Base-by-base conservation (phyloP, 768 basidiomycete genomes). In the Tylopilus intermedius region DNA sequence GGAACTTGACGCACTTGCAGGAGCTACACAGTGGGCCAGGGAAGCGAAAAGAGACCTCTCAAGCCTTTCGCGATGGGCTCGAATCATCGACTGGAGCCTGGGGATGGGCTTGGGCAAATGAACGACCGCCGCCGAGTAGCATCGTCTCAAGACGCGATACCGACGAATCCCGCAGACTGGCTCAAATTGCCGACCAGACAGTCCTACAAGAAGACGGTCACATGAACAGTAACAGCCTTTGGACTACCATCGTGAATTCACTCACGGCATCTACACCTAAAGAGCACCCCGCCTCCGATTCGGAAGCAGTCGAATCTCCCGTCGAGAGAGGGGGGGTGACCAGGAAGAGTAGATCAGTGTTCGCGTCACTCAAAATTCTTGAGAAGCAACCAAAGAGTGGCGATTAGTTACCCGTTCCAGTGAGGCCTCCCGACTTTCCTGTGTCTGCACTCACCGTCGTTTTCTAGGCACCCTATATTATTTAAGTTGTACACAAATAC, bases 141-240 rank as follows among this genome's bases (percentile, higher is more conserved):
- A 91, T 97, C 59, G 89, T 90, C 30, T 84, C 89, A n/a, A 74
- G 94, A 51, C 72, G 93, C 49, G 94, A 98, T 62, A 94, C 91
- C 5, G 74, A 76, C 37, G 90, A 93, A 71, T 90, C 90, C 9
- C 74, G 83, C 24, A 73, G 78, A 61, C 72, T 93, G 38, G 88
- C 87, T 24, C 79, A 77, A 47, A 76, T 90, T 33, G 90, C 90
- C 5, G 90, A 91, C 63, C 76, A 80, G 65, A 75, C 79, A 14
- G 72, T 83, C 40, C 58, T 83, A 15, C 81, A 81, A 61, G 79
- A 79, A 6, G 82, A 84, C 53, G 73, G 70, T 48, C 61, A 74
- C 9, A 65, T 86, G 58, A 88, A 79, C 58, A 83, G 73, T 39
- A 90, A 92, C 62, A 82, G 78, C 59, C 72, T 93, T 30, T 91